Evolutionary conservation across 352 stramenopile genomes (phyloP), one percentile per base, ranked within the genome.

Genomic region (Pythium phragmiticola): DNA sequence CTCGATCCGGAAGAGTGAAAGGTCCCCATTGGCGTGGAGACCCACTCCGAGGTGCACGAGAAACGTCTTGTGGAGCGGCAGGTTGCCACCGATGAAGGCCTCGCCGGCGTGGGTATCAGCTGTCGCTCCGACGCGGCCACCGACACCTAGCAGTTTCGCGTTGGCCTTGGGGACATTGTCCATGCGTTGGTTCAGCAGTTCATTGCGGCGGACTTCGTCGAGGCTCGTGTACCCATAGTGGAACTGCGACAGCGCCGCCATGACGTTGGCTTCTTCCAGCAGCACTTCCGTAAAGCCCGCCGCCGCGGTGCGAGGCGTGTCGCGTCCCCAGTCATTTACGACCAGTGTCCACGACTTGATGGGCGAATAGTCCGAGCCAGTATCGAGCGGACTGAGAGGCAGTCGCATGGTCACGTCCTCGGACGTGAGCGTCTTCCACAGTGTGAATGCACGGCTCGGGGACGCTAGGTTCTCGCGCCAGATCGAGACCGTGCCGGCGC

Each of bases 71-170:
- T 68, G 60, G 2, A 90, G 63, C 4, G 71, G 63, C 57, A 74
- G 60, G 51, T 92, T 91, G 2, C 82, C 84, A 28, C 60, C 77
- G 28, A 92, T 84, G 21, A 88, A 75, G 5, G 72, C 69, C 68
- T 94, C 82, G n/a, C 84, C 84, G 0, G 72, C 64, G 26, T 89
- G 78, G 0, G 79, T 88, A 59, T 94, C 84, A 21, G 81, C 82
- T n/a, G 69, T 53, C 16, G 71, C 65, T 11, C 82, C 82, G 2
- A 65, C 74, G 19, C 78, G 76, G 46, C 88, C 73, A 21, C 56
- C 34, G 34, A 39, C 56, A 23, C 39, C 39, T 6, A 94, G 63
- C 23, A 90, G 65, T 48, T 89, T 88, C 2, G 69, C 63, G 51
- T 92, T 90, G 63, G 87, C 78, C 70, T 88, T 77, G 3, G 73